Evolutionary conservation across 257 asterid species (phyloP).

Genomic region (Perilla frutescens): DNA sequence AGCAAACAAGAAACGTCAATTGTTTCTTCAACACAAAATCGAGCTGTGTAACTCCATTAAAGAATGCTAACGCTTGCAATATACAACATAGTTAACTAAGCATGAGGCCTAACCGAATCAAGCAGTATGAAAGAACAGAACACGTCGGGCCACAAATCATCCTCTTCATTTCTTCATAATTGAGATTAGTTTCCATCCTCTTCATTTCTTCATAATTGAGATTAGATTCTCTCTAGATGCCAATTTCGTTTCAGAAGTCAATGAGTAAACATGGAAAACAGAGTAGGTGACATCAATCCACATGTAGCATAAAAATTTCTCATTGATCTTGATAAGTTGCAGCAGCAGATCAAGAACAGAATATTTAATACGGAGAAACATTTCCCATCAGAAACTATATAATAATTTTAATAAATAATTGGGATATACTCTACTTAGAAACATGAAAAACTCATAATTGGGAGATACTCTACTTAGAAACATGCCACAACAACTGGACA

Average conservation of each 20-base stretch:
- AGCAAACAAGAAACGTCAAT: not conserved
- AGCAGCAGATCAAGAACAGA: constrained; percentile 41
- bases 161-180: no score
- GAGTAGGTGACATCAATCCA: not conserved
- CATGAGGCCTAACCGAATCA: not conserved
- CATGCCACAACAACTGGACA: no score
- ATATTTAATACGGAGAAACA: constrained; percentile 19
- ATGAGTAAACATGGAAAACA: not conserved
- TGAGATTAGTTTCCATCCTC: no score
- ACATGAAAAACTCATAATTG: no score
- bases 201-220: no score
- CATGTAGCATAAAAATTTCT: constrained; percentile 13
- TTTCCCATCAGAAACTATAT: no score
- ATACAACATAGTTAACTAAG: no score
- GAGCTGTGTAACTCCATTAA: not conserved
- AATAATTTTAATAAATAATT: no score
- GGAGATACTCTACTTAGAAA: no score
- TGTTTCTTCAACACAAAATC: not conserved
- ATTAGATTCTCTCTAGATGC: no score
- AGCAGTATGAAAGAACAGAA: not conserved
- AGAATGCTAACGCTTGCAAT: not conserved
- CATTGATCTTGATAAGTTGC: constrained; percentile 23
- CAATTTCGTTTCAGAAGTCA: not conserved
- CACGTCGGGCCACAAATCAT: not conserved
- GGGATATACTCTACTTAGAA: no score